Evolutionary conservation across 129 eudicot genomes (phyloP), one percentile per base, ranked within the genome.

Genomic region (Kitagawia praeruptora): DNA sequence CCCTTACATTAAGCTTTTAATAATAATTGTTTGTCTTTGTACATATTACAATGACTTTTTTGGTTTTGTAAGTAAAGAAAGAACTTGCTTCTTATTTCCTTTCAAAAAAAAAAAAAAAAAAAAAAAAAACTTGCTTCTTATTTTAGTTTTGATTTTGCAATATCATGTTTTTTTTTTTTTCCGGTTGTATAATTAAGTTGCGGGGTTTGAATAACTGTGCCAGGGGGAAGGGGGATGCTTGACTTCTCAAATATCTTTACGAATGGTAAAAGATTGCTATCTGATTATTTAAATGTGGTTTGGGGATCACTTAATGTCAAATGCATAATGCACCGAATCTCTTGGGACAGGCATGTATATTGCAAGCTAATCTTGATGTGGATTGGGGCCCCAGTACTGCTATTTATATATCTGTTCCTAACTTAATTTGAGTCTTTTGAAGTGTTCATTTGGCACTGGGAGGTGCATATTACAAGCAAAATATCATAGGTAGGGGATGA

Each of bases 1-100:
- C 78, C 56, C 56, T 69, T 70, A 41, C n/a, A 15, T 81, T 38
- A 69, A 23, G 31, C 2, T 49, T 76, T 85, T 88, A 49, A 28
- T 78, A 10, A 28, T 21, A 66, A 38, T 66, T 40, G 27, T 70
- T 70, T 38, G 75, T 7, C 40, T 70, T 44, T 77, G 42, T 85
- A 48, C 58, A 51, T 46, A 9, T 46, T 11, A 10, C 5, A 40
- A 40, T 80, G 85, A 10, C 67, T n/a, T 78, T 75, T 28, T 76
- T 77, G 82, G 78, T 80, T 66, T 74, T 74, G 66, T 14, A 51
- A 6, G 23, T 25, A 27, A 42, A 44, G 14, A 15, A 42, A 46
- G n/a, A 44, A 23, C 18, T 73, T 40, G 31, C 46, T 72, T 40
- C 31, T n/a, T 19, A 11, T 41, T 21, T 71, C n/a, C n/a, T n/a